Percentiles rank a stretch among this genome's conserved stretches.
phyloP scores from a whole-genome alignment of 73 alveolate species.

The Uronychia setigera region DNA sequence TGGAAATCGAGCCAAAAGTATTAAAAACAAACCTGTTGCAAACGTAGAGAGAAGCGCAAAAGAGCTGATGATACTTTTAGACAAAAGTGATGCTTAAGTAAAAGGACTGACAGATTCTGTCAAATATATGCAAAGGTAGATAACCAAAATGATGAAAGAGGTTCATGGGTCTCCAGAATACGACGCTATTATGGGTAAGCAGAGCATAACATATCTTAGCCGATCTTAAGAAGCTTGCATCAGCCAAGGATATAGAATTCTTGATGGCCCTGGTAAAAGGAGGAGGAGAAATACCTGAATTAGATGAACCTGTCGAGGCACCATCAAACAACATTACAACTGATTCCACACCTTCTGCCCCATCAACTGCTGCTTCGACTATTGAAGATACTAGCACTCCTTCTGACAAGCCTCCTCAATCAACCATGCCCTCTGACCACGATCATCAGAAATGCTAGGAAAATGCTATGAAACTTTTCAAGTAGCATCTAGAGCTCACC shows the following conservation, averaged over 20 bases:
- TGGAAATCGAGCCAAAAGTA: conserved; percentile 96
- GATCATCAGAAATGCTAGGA: conserved; percentile 13
- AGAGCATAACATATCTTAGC: conserved; percentile 5
- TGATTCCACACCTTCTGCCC: not conserved
- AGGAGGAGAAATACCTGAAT: conserved; percentile 10
- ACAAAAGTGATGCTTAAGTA: conserved; percentile 62
- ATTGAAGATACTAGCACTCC: conserved; percentile 27
- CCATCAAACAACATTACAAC: conserved; percentile 19
- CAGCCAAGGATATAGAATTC: conserved; percentile 55
- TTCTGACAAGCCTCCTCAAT: conserved; percentile 9
- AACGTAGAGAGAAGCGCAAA: conserved; percentile 78
- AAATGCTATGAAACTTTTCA: conserved; percentile 38
- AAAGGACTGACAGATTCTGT: conserved; percentile 43
- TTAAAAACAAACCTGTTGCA: conserved; percentile 84
- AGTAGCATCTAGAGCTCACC: conserved; percentile 36
- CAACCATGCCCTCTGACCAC: conserved; percentile 16
- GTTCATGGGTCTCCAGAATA: conserved; percentile 1
- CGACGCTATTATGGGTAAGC: not conserved
- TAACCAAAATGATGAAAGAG: conserved; percentile 4
- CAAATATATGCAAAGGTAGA: conserved; percentile 15
- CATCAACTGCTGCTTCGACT: not conserved
- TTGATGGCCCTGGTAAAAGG: conserved; percentile 14
- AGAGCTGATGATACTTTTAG: conserved; percentile 67
- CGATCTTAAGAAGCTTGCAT: conserved; percentile 28
- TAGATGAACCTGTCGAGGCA: conserved; percentile 22